These are phyloP conservation scores for Gaertneriomyces sp. DNA, from an alignment of 192 early-diverging fungal species.

Conservation along the genomic window DNA sequence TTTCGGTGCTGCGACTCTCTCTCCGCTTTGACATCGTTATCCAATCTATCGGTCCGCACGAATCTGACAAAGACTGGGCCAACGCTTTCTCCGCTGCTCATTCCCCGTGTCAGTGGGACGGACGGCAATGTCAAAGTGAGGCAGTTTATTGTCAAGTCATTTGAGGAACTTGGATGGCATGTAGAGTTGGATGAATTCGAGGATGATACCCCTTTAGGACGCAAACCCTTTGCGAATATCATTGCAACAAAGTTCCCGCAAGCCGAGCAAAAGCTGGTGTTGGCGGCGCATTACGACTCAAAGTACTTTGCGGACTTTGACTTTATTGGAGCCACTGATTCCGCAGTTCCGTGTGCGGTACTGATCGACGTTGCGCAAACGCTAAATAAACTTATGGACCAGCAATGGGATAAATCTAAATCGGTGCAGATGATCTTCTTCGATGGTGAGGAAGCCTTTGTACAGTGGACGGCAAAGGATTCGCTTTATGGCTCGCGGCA, in stretches of 20 bases:
- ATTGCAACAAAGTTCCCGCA: constrained; percentile 83
- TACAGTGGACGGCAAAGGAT: constrained; percentile 68
- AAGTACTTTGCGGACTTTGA: constrained; percentile 64
- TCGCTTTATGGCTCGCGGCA: constrained; percentile 90
- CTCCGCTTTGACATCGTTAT: constrained; percentile 2
- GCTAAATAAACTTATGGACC: constrained; percentile 44
- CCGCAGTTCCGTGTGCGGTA: constrained; percentile 86
- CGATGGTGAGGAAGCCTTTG: constrained; percentile 94
- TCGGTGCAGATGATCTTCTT: constrained; percentile 93
- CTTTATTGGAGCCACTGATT: constrained; percentile 89
- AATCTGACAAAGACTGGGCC: constrained; percentile 25
- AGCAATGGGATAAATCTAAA: constrained; percentile 18
- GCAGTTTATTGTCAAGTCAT: constrained; percentile 61
- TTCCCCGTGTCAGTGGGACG: constrained; percentile 78
- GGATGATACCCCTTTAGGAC: constrained; percentile 72
- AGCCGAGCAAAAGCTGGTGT: constrained; percentile 66
- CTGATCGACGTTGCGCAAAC: constrained; percentile 77
- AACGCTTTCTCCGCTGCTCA: constrained; percentile 63
- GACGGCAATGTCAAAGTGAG: constrained; percentile 66
- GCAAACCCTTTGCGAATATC: constrained; percentile 76
- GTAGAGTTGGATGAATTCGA: constrained; percentile 79
- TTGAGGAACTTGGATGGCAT: constrained; percentile 68
- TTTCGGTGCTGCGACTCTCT: constrained; percentile 9
- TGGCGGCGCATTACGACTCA: constrained; percentile 93
- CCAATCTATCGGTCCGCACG: constrained; percentile 9